phyloP scores from a whole-genome alignment of 805 yeast genomes.

The Kodamaea hsintzibuensis region DNA sequence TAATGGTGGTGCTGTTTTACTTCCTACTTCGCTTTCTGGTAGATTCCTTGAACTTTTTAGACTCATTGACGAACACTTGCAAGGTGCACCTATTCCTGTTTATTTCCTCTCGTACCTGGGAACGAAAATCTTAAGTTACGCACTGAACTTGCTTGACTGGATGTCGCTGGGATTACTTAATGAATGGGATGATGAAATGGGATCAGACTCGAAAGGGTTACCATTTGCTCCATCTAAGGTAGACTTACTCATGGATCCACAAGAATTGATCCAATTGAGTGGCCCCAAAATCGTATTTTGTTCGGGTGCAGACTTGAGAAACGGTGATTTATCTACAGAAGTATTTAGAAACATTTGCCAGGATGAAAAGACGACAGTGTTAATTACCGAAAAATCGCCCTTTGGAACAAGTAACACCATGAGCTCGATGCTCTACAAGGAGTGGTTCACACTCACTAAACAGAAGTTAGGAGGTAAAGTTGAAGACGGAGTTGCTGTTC shows the following conservation, averaged over 20 bases:
- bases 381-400: conserved; percentile 63
- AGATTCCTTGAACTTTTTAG: conserved; percentile 79
- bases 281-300: conserved; percentile 83
- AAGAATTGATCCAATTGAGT: conserved; percentile 52
- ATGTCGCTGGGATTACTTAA: conserved; percentile 85
- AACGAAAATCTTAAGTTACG: conserved; percentile 73
- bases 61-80: conserved; percentile 66
- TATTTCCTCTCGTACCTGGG: conserved; percentile 77
- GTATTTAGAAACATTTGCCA: conserved; percentile 57
- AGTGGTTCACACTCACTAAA: conserved; percentile 52
- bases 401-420: conserved; percentile 39
- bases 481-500: conserved; percentile 65
- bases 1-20: conserved; percentile 75
- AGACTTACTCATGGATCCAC: conserved; percentile 53
- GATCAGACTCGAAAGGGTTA: conserved; percentile 47
- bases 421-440: conserved; percentile 49
- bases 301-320: conserved; percentile 63
- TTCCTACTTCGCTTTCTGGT: conserved; percentile 82
- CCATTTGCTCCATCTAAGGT: conserved; percentile 78
- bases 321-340: conserved; percentile 61
- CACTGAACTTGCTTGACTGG: conserved; percentile 93
- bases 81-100: conserved; percentile 65
- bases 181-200: conserved; percentile 64
- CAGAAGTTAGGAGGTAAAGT: conserved; percentile 34
- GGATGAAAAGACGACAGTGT: conserved; percentile 65